A percentile compares a stretch with the other conserved stretches of the same genome.
Evolutionary conservation across 2,329 filamentous ascomycete genomes (phyloP).

Genomic region (Didymella pomorum): DNA sequence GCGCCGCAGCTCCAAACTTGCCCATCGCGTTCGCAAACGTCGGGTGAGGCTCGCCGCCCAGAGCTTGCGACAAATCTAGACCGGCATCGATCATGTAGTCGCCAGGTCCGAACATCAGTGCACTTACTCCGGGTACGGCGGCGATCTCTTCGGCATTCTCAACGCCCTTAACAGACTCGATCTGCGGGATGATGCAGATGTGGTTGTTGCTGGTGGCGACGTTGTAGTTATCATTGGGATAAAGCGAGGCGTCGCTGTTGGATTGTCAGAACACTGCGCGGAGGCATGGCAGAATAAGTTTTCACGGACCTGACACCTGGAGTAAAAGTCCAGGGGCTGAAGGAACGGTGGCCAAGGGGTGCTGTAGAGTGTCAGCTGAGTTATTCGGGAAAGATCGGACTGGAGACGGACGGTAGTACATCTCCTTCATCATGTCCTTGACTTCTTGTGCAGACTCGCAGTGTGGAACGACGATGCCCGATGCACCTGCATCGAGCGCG

Average conservation of each 20-base stretch:
- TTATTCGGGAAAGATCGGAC: background rate
- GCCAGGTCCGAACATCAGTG: slow-evolving; percentile 39
- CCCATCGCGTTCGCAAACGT: slow-evolving; percentile 30
- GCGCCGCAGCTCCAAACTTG: slow-evolving; percentile 32
- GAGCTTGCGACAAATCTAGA: slow-evolving; percentile 25
- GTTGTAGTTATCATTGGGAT: slow-evolving; percentile 37
- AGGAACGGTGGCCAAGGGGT: slow-evolving; percentile 35
- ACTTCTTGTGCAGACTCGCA: slow-evolving; percentile 36
- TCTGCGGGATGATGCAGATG: slow-evolving; percentile 37
- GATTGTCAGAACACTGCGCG: background rate
- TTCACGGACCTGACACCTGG: slow-evolving; percentile 22
- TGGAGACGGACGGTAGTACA: slow-evolving; percentile 28
- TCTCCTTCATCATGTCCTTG: slow-evolving; percentile 33
- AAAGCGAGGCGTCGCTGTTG: slow-evolving; percentile 24
- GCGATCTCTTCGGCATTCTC: slow-evolving; percentile 40
- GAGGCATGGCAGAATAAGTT: background rate
- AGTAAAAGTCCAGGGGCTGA: slow-evolving; percentile 39
- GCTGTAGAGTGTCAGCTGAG: slow-evolving; percentile 3
- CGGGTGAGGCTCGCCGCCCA: slow-evolving; percentile 29
- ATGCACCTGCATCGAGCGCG: slow-evolving; percentile 37
- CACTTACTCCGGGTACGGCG: slow-evolving; percentile 35
- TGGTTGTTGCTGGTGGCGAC: slow-evolving; percentile 36
- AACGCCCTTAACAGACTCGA: slow-evolving; percentile 37
- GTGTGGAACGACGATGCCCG: slow-evolving; percentile 37
- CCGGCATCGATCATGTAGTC: slow-evolving; percentile 39